Conservation (phyloP, 1,284 basidiomycete genomes). For the Chondrostereum purpureum region DNA sequence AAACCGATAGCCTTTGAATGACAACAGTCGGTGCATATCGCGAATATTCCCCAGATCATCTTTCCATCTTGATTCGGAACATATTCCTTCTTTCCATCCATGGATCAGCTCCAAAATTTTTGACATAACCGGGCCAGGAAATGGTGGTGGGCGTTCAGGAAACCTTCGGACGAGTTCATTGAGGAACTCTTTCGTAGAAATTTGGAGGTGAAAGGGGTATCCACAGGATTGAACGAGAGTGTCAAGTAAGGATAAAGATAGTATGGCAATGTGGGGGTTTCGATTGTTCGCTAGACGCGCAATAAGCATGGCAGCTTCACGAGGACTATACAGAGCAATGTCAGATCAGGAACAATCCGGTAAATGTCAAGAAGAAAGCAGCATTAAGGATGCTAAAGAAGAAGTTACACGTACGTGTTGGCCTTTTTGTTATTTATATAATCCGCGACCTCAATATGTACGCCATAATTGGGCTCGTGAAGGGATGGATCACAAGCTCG, state of each 20-base stretch:
- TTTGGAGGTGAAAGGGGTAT: constrained; percentile 95
- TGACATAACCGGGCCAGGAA: constrained; percentile 91
- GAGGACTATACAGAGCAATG: constrained; percentile 70
- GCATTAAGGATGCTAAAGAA: constrained; percentile 4
- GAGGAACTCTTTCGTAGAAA: constrained; percentile 97
- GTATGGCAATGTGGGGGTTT: constrained; percentile 83
- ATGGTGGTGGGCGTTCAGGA: constrained; percentile 94
- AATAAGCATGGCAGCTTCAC: constrained; percentile 83
- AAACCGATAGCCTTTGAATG: constrained; percentile 96
- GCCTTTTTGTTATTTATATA: constrained; percentile 94
- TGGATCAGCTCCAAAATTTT: constrained; percentile 92
- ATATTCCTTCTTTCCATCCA: constrained; percentile 94
- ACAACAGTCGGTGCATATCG: constrained; percentile 94
- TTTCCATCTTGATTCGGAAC: constrained; percentile 85
- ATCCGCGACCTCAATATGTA: constrained; percentile 92
- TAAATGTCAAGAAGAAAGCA: too few species aligned
- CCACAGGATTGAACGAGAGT: constrained; percentile 94
- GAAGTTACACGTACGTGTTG: constrained; percentile 67
- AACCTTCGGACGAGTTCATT: constrained; percentile 98
- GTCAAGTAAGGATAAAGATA: constrained; percentile 82
- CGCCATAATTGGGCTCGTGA: constrained; percentile 85
- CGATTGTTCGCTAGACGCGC: constrained; percentile 83
- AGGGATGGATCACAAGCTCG: constrained; percentile 87
- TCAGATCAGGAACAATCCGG: too few species aligned
- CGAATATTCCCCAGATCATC: constrained; percentile 96